Percentiles rank a stretch among this genome's conserved stretches.
Conservation (phyloP, 1,284 basidiomycete species). For the Mycena citricolor region DNA sequence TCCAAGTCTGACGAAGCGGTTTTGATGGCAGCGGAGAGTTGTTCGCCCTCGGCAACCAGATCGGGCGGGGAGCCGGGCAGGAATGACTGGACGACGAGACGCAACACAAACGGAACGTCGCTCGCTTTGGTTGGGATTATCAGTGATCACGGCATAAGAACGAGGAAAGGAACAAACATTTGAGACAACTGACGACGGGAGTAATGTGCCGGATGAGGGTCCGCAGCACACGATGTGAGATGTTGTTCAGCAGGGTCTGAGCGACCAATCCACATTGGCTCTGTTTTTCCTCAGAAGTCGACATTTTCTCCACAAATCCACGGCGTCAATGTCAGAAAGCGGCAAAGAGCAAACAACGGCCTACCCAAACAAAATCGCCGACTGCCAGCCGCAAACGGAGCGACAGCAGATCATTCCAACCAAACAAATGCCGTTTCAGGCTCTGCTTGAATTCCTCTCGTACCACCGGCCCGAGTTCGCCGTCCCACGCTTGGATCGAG, state of each 20-base stretch:
- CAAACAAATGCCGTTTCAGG: constrained; percentile 57
- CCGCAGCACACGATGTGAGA: constrained; percentile 56
- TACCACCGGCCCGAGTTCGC: constrained; percentile 33
- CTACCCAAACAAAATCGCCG: constrained; percentile 65
- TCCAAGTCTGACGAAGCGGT: constrained; percentile 1
- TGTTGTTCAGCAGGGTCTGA: constrained; percentile 44
- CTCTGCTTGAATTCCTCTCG: constrained; percentile 47
- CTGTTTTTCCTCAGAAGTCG: constrained; percentile 40
- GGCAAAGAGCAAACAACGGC: constrained; percentile 24
- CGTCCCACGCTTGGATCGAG: constrained; percentile 31
- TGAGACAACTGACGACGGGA: constrained; percentile 44
- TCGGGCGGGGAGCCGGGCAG: constrained; percentile 15
- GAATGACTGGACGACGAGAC: constrained; percentile 19
- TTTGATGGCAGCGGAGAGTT: constrained; percentile 3
- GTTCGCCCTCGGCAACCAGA: constrained; percentile 11
- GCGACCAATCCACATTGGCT: constrained; percentile 50
- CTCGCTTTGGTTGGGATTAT: constrained; percentile 37
- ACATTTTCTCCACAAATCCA: constrained; percentile 43
- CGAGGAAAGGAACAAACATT: constrained; percentile 40
- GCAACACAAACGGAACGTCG: constrained; percentile 35
- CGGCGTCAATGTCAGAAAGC: constrained; percentile 10
- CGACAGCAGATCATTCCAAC: constrained; percentile 51
- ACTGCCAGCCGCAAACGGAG: constrained; percentile 57
- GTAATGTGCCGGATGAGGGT: constrained; percentile 57
- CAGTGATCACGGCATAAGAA: constrained; percentile 14